Evolutionary conservation across 2,329 filamentous ascomycete species (phyloP).

Genomic region (Albifimbria verrucaria): DNA sequence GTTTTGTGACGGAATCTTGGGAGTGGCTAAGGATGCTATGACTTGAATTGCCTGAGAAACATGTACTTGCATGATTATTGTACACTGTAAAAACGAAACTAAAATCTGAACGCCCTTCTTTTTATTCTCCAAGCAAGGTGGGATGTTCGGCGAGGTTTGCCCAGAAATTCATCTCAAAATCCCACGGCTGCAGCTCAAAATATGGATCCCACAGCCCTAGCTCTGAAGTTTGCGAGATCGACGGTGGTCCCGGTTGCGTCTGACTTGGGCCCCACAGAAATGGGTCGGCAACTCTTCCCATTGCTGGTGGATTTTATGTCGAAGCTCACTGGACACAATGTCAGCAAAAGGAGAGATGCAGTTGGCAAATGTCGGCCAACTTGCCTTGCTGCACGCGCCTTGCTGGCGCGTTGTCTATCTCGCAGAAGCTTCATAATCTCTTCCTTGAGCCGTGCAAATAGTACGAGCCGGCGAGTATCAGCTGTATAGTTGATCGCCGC

Average conservation of each 20-base stretch:
- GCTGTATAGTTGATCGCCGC: neutral
- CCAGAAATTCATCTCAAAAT: slow-evolving; percentile 3
- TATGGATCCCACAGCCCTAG: neutral
- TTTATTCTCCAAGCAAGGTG: neutral
- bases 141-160: slow-evolving; percentile 9
- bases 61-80: too few relatives aligned
- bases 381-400: neutral
- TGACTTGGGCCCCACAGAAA: neutral
- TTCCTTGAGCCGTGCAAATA: neutral
- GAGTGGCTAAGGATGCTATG: too few relatives aligned
- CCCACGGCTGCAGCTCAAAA: neutral
- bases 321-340: too few relatives aligned
- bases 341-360: too few relatives aligned
- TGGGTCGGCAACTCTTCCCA: neutral
- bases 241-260: neutral
- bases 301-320: too few relatives aligned
- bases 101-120: too few relatives aligned
- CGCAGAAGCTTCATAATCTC: neutral
- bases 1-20: too few relatives aligned
- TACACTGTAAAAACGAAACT: too few relatives aligned
- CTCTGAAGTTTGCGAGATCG: neutral
- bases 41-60: too few relatives aligned
- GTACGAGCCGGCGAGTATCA: neutral
- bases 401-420: neutral
- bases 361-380: neutral